phyloP scores from a whole-genome alignment of 2,329 filamentous ascomycete species.

The Colletotrichum limetticola region DNA sequence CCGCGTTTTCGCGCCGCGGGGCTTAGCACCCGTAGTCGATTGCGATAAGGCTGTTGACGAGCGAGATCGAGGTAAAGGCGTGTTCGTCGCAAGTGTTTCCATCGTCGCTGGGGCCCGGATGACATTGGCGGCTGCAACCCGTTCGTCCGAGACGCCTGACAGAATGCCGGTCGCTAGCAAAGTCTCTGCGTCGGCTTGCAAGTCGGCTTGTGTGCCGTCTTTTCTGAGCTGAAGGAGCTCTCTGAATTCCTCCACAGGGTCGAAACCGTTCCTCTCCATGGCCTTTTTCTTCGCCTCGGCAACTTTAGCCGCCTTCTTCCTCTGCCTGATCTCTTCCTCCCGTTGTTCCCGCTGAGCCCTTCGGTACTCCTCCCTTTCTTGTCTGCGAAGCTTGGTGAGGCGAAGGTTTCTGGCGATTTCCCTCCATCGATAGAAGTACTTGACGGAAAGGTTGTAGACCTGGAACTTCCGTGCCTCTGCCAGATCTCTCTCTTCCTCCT shows the following conservation, averaged over 20 bases:
- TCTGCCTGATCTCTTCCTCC: slow-evolving; percentile 44
- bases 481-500: slow-evolving; percentile 60
- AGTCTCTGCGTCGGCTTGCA: slow-evolving; percentile 46
- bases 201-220: slow-evolving; percentile 41
- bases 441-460: slow-evolving; percentile 60
- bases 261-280: slow-evolving; percentile 34
- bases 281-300: slow-evolving; percentile 24
- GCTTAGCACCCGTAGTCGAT: slow-evolving; percentile 16
- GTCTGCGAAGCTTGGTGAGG: slow-evolving; percentile 60
- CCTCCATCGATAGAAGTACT: slow-evolving; percentile 68
- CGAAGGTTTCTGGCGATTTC: slow-evolving; percentile 58
- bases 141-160: slow-evolving; percentile 52
- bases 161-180: slow-evolving; percentile 55
- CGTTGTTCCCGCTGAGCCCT: slow-evolving; percentile 51
- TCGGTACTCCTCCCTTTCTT: slow-evolving; percentile 61
- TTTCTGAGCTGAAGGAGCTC: slow-evolving; percentile 46
- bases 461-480: slow-evolving; percentile 61
- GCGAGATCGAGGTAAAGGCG: slow-evolving; percentile 18
- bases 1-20: slow-evolving; percentile 47
- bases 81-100: background rate
- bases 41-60: slow-evolving; percentile 28
- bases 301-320: slow-evolving; percentile 45
- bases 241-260: slow-evolving; percentile 48
- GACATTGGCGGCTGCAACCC: slow-evolving; percentile 47
- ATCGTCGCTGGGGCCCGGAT: slow-evolving; percentile 40